Evolutionary conservation across 441 rosid genomes (phyloP), one percentile per base, ranked within the genome.

Genomic region (Theobroma grandiflorum): DNA sequence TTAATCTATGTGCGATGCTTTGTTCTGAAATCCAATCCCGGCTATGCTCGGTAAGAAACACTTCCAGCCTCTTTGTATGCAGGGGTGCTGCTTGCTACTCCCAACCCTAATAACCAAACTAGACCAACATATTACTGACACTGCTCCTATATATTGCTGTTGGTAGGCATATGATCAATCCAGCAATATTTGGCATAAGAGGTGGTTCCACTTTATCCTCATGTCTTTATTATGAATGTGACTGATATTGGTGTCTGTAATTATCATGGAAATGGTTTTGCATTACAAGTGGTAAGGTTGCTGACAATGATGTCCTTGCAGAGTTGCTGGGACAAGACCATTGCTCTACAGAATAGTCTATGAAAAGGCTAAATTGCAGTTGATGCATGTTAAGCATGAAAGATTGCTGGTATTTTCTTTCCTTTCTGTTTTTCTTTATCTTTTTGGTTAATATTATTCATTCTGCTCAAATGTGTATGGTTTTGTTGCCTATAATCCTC

Each of bases 341-440:
- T 81, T 87, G 85, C 90, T 94, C 59, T 84, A 79, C 84, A 87
- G 88, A 86, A 79, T 91, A 73, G 86, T 88, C 52, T 84, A 86
- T 90, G 93, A 84, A 83, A 94, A 90, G 89, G 93, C 90, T 80
- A 90, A 87, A 83, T 79, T 86, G 87, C 94, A 86, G 84, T 84
- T 96, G 85, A 80, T 88, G 85, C 81, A 80, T 76, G 76, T 84
- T 55, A 89, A 87, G 88, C 91, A 35, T 65, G 88, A 89, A 65
- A 89, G 83, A 79, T 43, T 92, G 85, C 88, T 82, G 98, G 99
- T 94, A 88, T 74, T 82, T 79, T 59, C 78, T 72, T 59, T 59
- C 72, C 50, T 66, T 78, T 52, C 63, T 76, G 50, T 77, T n/a
- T 35, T 26, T 72, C n/a, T n/a, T 55, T 80, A 62, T 64, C 35